phyloP scores from a whole-genome alignment of 805 yeast species.

The Suhomyces sp. region DNA sequence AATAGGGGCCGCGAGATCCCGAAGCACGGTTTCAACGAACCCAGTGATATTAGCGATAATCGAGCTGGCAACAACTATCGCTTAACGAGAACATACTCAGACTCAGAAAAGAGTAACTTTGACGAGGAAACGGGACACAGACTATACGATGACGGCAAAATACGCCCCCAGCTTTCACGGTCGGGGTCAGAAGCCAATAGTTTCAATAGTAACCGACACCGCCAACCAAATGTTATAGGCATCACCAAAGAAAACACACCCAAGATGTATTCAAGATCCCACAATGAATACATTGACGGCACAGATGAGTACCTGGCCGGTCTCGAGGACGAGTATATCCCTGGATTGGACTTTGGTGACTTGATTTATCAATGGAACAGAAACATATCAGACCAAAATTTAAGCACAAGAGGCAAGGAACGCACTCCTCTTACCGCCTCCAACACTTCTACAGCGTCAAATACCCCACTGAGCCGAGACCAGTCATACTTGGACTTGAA shows the following conservation, averaged over 20 bases:
- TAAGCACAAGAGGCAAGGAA: not conserved
- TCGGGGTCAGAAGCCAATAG: slow-evolving; percentile 1
- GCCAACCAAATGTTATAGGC: slow-evolving; percentile 4
- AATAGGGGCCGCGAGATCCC: slow-evolving; percentile 1
- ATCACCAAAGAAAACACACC: slow-evolving; percentile 7
- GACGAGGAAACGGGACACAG: slow-evolving; percentile 53
- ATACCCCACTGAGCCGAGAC: slow-evolving; percentile 31
- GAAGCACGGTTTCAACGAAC: not conserved
- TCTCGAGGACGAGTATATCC: slow-evolving; percentile 73
- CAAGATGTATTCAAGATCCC: slow-evolving; percentile 33
- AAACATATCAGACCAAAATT: slow-evolving; percentile 16
- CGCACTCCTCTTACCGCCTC: not conserved
- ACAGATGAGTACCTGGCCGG: slow-evolving; percentile 37
- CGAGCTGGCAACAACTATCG: slow-evolving; percentile 1
- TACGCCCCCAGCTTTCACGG: slow-evolving; percentile 39
- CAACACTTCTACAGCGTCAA: slow-evolving; percentile 14
- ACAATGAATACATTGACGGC: slow-evolving; percentile 15
- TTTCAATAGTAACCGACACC: slow-evolving; percentile 6
- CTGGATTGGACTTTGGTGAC: slow-evolving; percentile 60
- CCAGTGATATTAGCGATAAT: not conserved
- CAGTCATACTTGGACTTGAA: slow-evolving; percentile 41
- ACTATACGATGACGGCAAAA: slow-evolving; percentile 50
- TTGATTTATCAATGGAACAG: slow-evolving; percentile 47
- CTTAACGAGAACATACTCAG: slow-evolving; percentile 59
- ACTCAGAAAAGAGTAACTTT: slow-evolving; percentile 60